Evolutionary conservation across 257 asterid species (phyloP).

Genomic region (Fraxinus excelsior): DNA sequence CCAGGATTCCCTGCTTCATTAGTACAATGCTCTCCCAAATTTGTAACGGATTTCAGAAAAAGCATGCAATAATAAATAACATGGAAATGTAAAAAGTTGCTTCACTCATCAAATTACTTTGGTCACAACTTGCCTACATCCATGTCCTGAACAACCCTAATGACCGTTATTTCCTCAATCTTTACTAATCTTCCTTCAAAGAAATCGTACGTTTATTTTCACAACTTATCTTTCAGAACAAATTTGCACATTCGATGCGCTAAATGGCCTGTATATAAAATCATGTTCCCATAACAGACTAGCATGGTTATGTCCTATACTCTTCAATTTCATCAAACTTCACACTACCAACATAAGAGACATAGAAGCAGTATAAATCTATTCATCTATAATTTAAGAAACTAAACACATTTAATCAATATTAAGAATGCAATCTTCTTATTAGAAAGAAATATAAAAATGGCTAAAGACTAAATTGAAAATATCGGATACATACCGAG

Average conservation of each 20-base stretch:
- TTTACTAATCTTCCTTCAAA: not conserved
- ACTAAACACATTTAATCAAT: not conserved
- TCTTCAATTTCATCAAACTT: not conserved
- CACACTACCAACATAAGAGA: not conserved
- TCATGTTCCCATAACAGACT: not conserved
- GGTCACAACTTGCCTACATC: not conserved
- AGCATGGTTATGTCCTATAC: not conserved
- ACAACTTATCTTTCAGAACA: no score
- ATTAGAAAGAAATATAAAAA: not conserved
- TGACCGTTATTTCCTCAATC: not conserved
- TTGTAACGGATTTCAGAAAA: not conserved
- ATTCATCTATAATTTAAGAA: not conserved
- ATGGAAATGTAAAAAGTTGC: not conserved
- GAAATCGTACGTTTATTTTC: not conserved
- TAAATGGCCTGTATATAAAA: not conserved
- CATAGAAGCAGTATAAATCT: not conserved
- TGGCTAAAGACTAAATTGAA: not conserved
- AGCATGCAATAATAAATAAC: not conserved
- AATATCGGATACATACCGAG: slow-evolving; percentile 41
- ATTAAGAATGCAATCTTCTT: slow-evolving; percentile 2
- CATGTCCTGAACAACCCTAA: not conserved
- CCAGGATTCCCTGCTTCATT: not conserved
- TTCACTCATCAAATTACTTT: not conserved
- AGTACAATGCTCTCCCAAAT: not conserved
- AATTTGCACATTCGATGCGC: not conserved